phyloP scores from a whole-genome alignment of 108 stramenopile genomes.

The Cyclotella choctawhatcheeana region DNA sequence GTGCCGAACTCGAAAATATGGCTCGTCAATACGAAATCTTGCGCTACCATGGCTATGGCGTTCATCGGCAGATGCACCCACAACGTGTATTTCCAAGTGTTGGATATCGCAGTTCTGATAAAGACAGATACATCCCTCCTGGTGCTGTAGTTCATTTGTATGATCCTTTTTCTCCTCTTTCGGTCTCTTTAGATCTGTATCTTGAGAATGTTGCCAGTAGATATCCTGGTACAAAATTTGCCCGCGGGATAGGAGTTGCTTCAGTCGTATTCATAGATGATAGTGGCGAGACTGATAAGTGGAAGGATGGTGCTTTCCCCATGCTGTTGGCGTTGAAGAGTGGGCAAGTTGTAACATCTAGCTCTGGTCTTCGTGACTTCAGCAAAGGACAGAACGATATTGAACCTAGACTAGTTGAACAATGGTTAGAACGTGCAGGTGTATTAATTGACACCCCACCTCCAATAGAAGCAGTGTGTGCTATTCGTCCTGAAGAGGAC shows the following conservation, averaged over 20 bases:
- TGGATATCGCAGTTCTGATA: conserved; percentile 47
- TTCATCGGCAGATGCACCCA: conserved; percentile 82
- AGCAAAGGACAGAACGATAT: conserved; percentile 23
- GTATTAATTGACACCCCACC: conserved; percentile 63
- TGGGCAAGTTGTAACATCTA: conserved; percentile 62
- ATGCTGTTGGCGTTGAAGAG: conserved; percentile 72
- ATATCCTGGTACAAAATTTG: conserved; percentile 71
- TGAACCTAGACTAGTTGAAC: conserved; percentile 56
- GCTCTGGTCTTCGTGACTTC: conserved; percentile 61
- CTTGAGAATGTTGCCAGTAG: conserved; percentile 59
- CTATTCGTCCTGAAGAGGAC: conserved; percentile 79
- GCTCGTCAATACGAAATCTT: conserved; percentile 56
- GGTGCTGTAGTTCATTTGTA: conserved; percentile 79
- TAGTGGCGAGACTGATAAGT: conserved; percentile 31
- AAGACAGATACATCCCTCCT: conserved; percentile 21
- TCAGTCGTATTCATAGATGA: conserved; percentile 54
- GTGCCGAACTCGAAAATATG: conserved; percentile 67
- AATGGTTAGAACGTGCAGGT: conserved; percentile 73
- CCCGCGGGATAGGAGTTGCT: conserved; percentile 59
- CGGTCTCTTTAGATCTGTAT: conserved; percentile 77
- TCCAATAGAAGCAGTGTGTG: conserved; percentile 59
- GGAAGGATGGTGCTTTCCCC: conserved; percentile 63
- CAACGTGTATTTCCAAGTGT: conserved; percentile 62
- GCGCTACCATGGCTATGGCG: conserved; percentile 77
- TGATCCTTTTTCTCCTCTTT: conserved; percentile 61